Percentiles rank a stretch among this genome's conserved stretches.
Evolutionary conservation across 139 green algal species (phyloP).

Genomic region (Dunaliella sp.): DNA sequence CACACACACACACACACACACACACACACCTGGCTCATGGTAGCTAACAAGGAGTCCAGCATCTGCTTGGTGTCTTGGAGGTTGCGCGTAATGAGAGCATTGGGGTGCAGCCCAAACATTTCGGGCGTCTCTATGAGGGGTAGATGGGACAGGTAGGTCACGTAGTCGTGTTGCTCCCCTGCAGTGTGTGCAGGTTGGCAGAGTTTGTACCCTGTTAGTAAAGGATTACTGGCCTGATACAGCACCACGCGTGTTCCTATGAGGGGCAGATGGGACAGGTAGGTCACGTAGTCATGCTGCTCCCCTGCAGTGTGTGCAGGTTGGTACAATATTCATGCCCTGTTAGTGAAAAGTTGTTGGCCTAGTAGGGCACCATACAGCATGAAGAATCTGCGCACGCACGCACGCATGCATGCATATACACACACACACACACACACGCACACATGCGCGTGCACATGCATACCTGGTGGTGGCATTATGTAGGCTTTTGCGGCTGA

Average conservation of each 20-base stretch:
- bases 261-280: slow-evolving; percentile 3
- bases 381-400: too few species aligned
- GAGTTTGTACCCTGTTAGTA: too few species aligned
- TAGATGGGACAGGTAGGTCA: neutral
- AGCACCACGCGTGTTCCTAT: neutral
- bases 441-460: neutral
- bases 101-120: slow-evolving; percentile 67
- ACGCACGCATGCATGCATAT: too few species aligned
- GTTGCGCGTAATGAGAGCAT: slow-evolving; percentile 67
- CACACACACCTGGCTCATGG: slow-evolving; percentile 13
- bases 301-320: neutral
- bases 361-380: too few species aligned
- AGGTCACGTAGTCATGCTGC: slow-evolving; percentile 1
- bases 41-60: slow-evolving; percentile 29
- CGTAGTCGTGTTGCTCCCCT: slow-evolving; percentile 1
- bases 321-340: too few species aligned
- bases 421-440: neutral
- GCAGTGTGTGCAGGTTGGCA: too few species aligned
- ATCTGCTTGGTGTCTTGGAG: slow-evolving; percentile 56
- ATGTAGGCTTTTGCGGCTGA: neutral
- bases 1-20: too few species aligned
- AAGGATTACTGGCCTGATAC: too few species aligned
- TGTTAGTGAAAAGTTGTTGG: too few species aligned
- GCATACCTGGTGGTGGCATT: neutral
- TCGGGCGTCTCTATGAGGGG: slow-evolving; percentile 11